Evolutionary conservation across 768 basidiomycete genomes (phyloP).

Genomic region (Sistotremastrum suecicum): DNA sequence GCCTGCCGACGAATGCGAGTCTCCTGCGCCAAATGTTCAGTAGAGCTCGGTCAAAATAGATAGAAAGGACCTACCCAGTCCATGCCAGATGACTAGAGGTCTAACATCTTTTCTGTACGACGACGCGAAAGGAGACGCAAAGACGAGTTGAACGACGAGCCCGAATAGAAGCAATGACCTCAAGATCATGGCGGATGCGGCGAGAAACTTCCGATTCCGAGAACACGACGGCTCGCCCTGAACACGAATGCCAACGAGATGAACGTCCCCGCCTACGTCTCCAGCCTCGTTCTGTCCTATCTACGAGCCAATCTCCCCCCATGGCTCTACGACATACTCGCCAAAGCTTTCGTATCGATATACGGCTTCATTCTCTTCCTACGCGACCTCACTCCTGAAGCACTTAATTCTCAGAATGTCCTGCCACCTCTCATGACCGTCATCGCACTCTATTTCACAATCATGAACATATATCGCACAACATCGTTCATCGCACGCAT

Average conservation of each 20-base stretch:
- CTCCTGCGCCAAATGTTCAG: slow-evolving; percentile 28
- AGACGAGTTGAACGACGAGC: too few relatives aligned
- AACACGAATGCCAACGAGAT: too few relatives aligned
- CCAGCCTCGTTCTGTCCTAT: slow-evolving; percentile 12
- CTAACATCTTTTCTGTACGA: slow-evolving; percentile 9
- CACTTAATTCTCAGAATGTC: slow-evolving; percentile 30
- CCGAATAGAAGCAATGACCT: too few relatives aligned
- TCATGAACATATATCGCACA: slow-evolving; percentile 68
- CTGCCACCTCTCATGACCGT: slow-evolving; percentile 64
- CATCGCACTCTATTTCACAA: slow-evolving; percentile 58
- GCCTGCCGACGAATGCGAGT: slow-evolving; percentile 58
- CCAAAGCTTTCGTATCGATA: slow-evolving; percentile 10
- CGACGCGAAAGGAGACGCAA: too few relatives aligned
- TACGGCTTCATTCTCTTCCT: background rate
- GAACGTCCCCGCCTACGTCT: too few relatives aligned
- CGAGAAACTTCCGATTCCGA: too few relatives aligned
- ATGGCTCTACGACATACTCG: slow-evolving; percentile 36
- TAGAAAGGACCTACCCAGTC: slow-evolving; percentile 29
- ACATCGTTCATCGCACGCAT: slow-evolving; percentile 61
- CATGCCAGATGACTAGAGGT: slow-evolving; percentile 68
- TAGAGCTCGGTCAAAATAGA: background rate
- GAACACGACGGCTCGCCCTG: too few relatives aligned
- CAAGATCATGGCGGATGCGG: too few relatives aligned
- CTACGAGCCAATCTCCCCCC: slow-evolving; percentile 41
- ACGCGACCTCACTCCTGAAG: background rate